Evolutionary conservation across 2,329 filamentous ascomycete species (phyloP).

Genomic region (Zymoseptoria brevis): DNA sequence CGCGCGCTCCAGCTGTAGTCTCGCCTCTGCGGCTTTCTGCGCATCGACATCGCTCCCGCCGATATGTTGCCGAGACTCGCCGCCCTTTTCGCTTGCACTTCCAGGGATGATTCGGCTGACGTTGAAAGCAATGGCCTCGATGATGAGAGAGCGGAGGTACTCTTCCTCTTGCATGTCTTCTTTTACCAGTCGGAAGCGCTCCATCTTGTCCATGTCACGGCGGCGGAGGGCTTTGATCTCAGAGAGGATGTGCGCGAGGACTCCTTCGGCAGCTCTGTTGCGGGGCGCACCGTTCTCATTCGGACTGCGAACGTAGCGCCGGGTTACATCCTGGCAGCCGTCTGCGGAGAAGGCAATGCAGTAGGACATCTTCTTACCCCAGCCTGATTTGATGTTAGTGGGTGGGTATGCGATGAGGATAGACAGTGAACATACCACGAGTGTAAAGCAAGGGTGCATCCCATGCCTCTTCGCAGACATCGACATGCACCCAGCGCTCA

Average conservation of each 20-base stretch:
- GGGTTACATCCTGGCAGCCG: conserved; percentile 61
- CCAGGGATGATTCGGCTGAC: conserved; percentile 60
- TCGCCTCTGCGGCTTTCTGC: conserved; percentile 40
- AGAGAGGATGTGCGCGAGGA: conserved; percentile 81
- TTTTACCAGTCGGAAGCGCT: conserved; percentile 72
- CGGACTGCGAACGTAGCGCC: conserved; percentile 61
- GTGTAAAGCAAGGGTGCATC: conserved; percentile 88
- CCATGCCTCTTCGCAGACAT: conserved; percentile 90
- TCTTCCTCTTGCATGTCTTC: conserved; percentile 69
- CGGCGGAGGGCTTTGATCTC: conserved; percentile 83
- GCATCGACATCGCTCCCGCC: conserved; percentile 36
- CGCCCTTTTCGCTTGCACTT: conserved; percentile 19
- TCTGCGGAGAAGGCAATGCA: conserved; percentile 95
- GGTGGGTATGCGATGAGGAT: not conserved
- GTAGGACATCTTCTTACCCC: conserved; percentile 94
- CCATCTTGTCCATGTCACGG: conserved; percentile 75
- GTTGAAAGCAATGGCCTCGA: conserved; percentile 64
- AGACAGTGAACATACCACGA: conserved; percentile 51
- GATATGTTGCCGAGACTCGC: conserved; percentile 3
- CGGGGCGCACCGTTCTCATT: conserved; percentile 64
- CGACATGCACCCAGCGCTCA: conserved; percentile 92
- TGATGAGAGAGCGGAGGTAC: conserved; percentile 66
- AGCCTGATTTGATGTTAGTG: conserved; percentile 46
- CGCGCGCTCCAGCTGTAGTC: conserved; percentile 29
- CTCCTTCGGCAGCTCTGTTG: conserved; percentile 75